These are phyloP conservation scores for Sarcodon sp. DNA, from an alignment of 768 basidiomycete genomes.

Conservation along the genomic window DNA sequence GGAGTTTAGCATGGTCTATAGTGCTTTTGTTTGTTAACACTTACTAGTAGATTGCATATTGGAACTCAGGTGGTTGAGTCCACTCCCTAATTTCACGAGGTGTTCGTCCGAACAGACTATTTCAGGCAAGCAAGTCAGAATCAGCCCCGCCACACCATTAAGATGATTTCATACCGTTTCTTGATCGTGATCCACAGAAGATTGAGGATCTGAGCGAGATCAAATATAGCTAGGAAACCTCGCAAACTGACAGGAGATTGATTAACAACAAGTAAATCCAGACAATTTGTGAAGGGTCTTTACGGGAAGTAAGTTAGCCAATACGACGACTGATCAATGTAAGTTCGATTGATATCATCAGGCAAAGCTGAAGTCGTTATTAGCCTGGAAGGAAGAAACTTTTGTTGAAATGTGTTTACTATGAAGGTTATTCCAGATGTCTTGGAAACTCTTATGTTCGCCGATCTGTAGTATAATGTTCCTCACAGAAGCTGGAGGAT, in stretches of 20 bases:
- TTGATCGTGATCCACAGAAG: slow-evolving; percentile 77
- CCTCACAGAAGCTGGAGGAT: slow-evolving; percentile 17
- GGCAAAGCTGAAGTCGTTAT: slow-evolving; percentile 43
- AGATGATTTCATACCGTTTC: slow-evolving; percentile 43
- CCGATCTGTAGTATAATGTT: slow-evolving; percentile 36
- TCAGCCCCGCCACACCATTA: too few species aligned
- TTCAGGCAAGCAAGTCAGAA: too few species aligned
- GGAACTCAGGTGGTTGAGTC: slow-evolving; percentile 84
- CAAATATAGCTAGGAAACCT: slow-evolving; percentile 90
- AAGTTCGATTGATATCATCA: slow-evolving; percentile 66
- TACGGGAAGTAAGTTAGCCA: slow-evolving; percentile 94
- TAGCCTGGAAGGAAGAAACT: neutral
- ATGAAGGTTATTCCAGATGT: slow-evolving; percentile 32
- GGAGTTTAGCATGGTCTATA: slow-evolving; percentile 5
- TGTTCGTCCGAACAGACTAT: slow-evolving; percentile 72
- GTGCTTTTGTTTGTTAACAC: slow-evolving; percentile 14
- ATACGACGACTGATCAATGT: slow-evolving; percentile 83
- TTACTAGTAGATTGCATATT: slow-evolving; percentile 77
- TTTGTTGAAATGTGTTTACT: slow-evolving; percentile 16
- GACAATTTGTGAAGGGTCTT: neutral
- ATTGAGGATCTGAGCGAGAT: slow-evolving; percentile 91
- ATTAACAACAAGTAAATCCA: neutral
- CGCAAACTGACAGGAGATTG: slow-evolving; percentile 43
- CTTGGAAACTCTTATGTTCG: slow-evolving; percentile 27
- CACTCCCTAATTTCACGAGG: slow-evolving; percentile 84